Evolutionary conservation across 1,139 yeast genomes (phyloP), one percentile per base, ranked within the genome.

Genomic region (Hansenula anomala): DNA sequence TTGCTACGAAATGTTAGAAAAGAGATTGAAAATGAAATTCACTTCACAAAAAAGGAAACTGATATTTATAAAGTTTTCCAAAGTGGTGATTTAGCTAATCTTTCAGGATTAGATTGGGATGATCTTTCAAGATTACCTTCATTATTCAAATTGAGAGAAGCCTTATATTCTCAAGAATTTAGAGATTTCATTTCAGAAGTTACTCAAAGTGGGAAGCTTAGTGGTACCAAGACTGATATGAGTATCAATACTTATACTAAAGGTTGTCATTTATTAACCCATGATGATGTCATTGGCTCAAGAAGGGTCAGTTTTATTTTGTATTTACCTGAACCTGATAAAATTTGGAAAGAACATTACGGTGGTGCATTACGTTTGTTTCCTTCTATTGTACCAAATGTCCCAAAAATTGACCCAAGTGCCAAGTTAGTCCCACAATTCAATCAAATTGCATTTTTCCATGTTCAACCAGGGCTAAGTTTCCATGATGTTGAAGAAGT

Each of bases 401-500:
- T 90, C 4, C 98, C 99, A 9, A 75, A 75, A 42, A 73, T 95
- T 3, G 97, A 90, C 59, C 78, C 66, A 52, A 66, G 75, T 25
- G 70, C 75, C 30, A 80, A 80, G 49, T 66, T 92, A 28, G 85
- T 88, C 1, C 98, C 98, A 1, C 94, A 86, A 49, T 94, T 95
- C 71, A 92, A 94, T 60, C 97, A 92, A 61, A 80, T 94, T 57
- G 96, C 97, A 1, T 87, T 92, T 58, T 94, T 94, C 70, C 83
- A 86, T 3, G 97, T 94, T 10, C 95, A 89, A 57, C 98, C 98
- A 1, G 99, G 98, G 1, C 74, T 83, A 36, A 85, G 96, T 3
- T 94, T 92, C 69, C 99, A 94, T 59, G 98, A 94, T 52, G 99
- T 94, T 10, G 98, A 94, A 62, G 98, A 94, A 59, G 98, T 94